Evolutionary conservation across 2,329 filamentous ascomycete species (phyloP).

Genomic region (Cordyceps farinosa): DNA sequence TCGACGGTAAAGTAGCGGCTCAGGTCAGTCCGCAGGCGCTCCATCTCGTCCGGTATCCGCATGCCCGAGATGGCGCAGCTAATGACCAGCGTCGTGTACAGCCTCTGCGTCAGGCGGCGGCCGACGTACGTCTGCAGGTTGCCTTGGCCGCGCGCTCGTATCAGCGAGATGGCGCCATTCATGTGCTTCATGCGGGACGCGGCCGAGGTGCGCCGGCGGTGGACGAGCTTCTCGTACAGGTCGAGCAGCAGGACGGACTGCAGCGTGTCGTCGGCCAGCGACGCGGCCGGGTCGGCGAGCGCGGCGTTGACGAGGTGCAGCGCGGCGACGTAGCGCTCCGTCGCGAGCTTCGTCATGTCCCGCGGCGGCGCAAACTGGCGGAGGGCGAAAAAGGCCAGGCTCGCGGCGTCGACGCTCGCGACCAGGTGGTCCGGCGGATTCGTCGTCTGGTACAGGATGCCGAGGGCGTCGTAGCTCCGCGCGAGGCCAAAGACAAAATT

Average conservation of each 20-base stretch:
- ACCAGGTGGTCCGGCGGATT: conserved; percentile 19
- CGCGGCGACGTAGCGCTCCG: conserved; percentile 8
- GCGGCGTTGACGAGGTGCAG: conserved; percentile 12
- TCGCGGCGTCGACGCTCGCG: conserved; percentile 26
- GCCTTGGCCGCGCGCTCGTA: conserved; percentile 18
- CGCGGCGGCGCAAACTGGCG: conserved; percentile 3
- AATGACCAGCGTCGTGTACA: conserved; percentile 20
- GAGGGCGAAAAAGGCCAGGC: conserved; percentile 23
- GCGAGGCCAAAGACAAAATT: conserved; percentile 25
- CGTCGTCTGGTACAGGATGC: conserved; percentile 19
- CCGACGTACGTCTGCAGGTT: conserved; percentile 19
- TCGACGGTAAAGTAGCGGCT: conserved; percentile 9
- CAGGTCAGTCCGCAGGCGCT: conserved; percentile 13
- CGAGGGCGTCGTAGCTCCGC: conserved; percentile 22
- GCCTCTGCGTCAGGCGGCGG: conserved; percentile 16
- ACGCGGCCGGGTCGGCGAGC: conserved; percentile 1
- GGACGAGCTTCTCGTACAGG: conserved; percentile 28
- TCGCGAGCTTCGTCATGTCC: background rate
- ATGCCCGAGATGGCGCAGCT: conserved; percentile 16
- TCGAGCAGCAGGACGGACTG: conserved; percentile 28
- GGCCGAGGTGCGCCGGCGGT: conserved; percentile 13
- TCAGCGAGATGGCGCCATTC: conserved; percentile 23
- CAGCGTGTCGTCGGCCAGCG: conserved; percentile 20
- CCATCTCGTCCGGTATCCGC: conserved; percentile 19
- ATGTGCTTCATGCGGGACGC: conserved; percentile 24